These are phyloP conservation scores for Nicotiana otophora DNA, from an alignment of 257 asterid species.

Conservation along the genomic window DNA sequence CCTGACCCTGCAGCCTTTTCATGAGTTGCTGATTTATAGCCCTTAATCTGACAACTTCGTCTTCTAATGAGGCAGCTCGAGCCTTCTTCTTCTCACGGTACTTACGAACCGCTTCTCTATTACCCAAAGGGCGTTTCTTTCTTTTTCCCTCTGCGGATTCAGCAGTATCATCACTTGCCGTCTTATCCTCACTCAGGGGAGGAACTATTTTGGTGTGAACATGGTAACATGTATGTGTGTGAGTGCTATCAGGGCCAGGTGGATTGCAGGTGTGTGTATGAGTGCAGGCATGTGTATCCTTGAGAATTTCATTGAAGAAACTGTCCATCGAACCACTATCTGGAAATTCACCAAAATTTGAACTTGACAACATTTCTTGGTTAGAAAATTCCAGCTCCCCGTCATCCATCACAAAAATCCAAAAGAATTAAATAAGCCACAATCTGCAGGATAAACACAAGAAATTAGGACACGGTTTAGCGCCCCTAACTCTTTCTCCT, in stretches of 20 bases:
- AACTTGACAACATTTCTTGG: slow-evolving; percentile 31
- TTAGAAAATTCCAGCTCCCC: slow-evolving; percentile 41
- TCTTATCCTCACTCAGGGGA: slow-evolving; percentile 42
- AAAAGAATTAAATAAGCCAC: neutral
- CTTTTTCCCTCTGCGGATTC: slow-evolving; percentile 64
- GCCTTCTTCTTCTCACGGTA: slow-evolving; percentile 96
- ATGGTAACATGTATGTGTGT: slow-evolving; percentile 81
- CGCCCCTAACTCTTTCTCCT: neutral
- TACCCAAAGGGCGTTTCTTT: slow-evolving; percentile 78
- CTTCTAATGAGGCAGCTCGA: slow-evolving; percentile 79
- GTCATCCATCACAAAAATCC: slow-evolving; percentile 25
- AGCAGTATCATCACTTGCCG: slow-evolving; percentile 80
- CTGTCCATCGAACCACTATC: slow-evolving; percentile 31
- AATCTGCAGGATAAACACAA: neutral
- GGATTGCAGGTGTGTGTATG: slow-evolving; percentile 97
- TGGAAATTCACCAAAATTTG: slow-evolving; percentile 32
- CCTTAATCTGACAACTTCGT: slow-evolving; percentile 72
- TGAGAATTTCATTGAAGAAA: slow-evolving; percentile 36
- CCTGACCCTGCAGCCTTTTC: slow-evolving; percentile 86
- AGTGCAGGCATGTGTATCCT: slow-evolving; percentile 53
- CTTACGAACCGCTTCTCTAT: slow-evolving; percentile 94
- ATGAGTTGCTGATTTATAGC: slow-evolving; percentile 78
- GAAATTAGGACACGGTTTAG: neutral
- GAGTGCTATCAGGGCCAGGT: slow-evolving; percentile 77
- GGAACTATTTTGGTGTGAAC: slow-evolving; percentile 91